Evolutionary conservation across 2,329 filamentous ascomycete species (phyloP).

Genomic region (Hymenoscyphus fructigenus): DNA sequence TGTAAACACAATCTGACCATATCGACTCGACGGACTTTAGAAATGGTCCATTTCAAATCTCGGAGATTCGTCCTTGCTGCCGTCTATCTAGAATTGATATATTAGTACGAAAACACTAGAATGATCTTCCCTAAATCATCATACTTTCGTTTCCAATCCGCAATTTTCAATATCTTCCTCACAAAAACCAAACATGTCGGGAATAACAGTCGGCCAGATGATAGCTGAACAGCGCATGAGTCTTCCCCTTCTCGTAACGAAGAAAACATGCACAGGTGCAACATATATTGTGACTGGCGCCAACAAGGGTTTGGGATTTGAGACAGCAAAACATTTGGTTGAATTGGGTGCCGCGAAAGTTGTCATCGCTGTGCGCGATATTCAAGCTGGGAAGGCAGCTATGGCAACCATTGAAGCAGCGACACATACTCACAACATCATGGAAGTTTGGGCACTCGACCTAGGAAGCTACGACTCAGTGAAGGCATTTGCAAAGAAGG

Average conservation of each 20-base stretch:
- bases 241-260: neutral
- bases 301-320: conserved; percentile 45
- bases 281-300: conserved; percentile 35
- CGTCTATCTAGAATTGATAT: neutral
- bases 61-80: neutral
- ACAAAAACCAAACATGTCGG: neutral
- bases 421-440: conserved; percentile 10
- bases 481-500: conserved; percentile 17
- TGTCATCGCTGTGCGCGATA: conserved; percentile 43
- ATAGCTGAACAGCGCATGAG: neutral
- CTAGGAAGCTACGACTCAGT: conserved; percentile 23
- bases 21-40: neutral
- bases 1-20: neutral
- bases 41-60: neutral
- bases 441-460: conserved; percentile 26
- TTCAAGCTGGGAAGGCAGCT: conserved; percentile 39
- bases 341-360: conserved; percentile 38
- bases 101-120: neutral
- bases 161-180: neutral
- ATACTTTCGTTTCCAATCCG: neutral
- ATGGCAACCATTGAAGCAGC: conserved; percentile 32
- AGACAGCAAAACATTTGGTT: conserved; percentile 42
- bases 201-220: neutral
- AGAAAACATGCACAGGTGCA: neutral
- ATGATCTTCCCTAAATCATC: neutral